Base-by-base conservation (phyloP, 345 rosid species). In the Turritis glabra region DNA sequence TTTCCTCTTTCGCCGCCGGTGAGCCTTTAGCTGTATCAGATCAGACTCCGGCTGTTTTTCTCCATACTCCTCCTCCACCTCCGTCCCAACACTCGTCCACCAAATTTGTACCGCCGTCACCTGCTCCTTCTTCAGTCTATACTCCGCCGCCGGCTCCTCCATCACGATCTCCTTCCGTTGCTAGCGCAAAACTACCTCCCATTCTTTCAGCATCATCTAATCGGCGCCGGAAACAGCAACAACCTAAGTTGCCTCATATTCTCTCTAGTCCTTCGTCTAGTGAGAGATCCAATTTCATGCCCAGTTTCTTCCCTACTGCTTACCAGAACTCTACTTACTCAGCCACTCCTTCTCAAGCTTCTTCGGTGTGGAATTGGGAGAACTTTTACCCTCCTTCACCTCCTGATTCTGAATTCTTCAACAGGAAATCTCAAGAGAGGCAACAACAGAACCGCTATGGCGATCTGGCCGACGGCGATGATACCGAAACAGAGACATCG, bases 281-380 rank as follows among this genome's bases (percentile, higher is more conserved):
- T 59, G 84, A 81, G 64, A 84, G 80, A 74, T 85, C 91, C 8
- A 80, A 82, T 64, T 84, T 82, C 77, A 66, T 73, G 73, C 74
- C 75, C 19, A 79, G 73, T 63, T 83, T 77, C 47, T 85, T 71
- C 71, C 98, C 98, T 2, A 83, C 87, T 5, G 96, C 98, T 72
- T 86, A 82, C 60, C 93, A 86, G 82, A 80, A 86, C 73, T 87
- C 95, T 2, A 83, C 82, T 17, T 92, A 95, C 79, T 80, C 97
- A 0, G 81, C 71, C 18, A 88, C 96, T 18, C 97, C 97, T 13
- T 95, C 99, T 0, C 98, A 95, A 66, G 72, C 97, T 2, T 95
- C 99, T 54, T 95, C 99, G 3, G 86, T 87, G 0, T 95, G 99
- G 99, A 90, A 95, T 74, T 95, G 99, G 99, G 99, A 95, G 65